A percentile compares a stretch with the other conserved stretches of the same genome.
Conservation (phyloP, 257 asterid genomes). For the Solanum dulcamara region DNA sequence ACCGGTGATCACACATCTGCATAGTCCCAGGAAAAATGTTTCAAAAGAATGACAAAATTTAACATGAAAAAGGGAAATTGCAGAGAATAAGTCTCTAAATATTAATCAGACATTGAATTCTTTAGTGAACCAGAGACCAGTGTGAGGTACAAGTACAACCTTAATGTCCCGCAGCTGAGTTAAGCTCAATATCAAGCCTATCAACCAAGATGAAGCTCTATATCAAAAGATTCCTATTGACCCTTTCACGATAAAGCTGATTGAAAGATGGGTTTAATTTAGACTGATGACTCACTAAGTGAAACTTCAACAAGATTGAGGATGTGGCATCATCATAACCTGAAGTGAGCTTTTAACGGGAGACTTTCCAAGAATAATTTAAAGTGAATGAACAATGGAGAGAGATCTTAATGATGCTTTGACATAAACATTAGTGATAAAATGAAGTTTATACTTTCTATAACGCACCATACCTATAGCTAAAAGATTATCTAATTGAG, state of each 20-base stretch:
- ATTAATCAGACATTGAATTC: background rate
- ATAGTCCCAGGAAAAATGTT: background rate
- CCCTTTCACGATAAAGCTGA: background rate
- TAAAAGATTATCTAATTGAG: background rate
- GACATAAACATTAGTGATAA: background rate
- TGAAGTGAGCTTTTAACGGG: background rate
- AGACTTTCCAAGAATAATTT: background rate
- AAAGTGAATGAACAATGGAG: background rate
- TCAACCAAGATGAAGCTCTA: background rate
- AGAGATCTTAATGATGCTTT: background rate
- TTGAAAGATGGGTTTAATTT: background rate
- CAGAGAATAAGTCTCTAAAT: background rate
- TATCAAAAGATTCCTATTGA: background rate
- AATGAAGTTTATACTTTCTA: background rate
- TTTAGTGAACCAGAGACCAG: background rate
- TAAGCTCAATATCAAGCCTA: background rate
- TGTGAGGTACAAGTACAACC: background rate
- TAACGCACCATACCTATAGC: background rate
- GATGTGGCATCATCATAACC: background rate
- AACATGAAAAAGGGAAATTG: background rate
- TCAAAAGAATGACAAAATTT: background rate
- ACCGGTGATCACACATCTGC: conserved; percentile 93
- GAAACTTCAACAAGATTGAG: background rate
- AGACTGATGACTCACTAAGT: background rate
- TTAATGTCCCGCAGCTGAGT: background rate